phyloP scores from a whole-genome alignment of 495 filamentous ascomycete species.

The Aspergillus bertholletiae region DNA sequence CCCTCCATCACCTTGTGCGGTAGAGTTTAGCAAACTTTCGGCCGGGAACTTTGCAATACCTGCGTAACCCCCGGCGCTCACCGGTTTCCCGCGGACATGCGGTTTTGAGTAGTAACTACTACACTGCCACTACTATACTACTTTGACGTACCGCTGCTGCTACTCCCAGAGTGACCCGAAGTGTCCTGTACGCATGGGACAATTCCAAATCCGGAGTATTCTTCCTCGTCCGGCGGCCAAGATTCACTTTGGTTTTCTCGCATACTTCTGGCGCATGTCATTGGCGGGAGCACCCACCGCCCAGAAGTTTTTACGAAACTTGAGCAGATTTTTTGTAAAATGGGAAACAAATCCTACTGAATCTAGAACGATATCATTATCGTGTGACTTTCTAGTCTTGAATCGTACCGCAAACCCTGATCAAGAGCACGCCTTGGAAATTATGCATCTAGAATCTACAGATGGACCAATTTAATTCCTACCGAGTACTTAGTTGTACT shows the following conservation, averaged over 20 bases:
- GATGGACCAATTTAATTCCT: no score
- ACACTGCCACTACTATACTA: no score
- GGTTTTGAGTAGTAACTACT: no score
- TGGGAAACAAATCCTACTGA: not conserved
- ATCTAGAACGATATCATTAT: not conserved
- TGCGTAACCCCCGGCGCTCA: not conserved
- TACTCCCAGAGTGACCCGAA: not conserved
- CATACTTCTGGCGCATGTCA: no score
- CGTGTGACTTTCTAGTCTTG: no score
- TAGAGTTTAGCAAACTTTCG: not conserved
- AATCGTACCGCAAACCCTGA: no score
- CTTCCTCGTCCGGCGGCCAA: not conserved
- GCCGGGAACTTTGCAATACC: not conserved
- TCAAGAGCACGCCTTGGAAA: no score
- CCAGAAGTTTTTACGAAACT: not conserved
- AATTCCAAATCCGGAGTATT: not conserved
- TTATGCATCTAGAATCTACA: no score
- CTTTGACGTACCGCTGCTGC: no score
- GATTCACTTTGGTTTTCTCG: not conserved
- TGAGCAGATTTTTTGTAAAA: not conserved
- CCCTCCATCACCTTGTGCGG: constrained; percentile 7
- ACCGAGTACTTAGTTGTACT: no score
- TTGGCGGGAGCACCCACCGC: not conserved
- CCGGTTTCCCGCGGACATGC: constrained; percentile 1
- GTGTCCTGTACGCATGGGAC: not conserved